Conservation (phyloP, 805 yeast species). For the Starmerella bombicola region DNA sequence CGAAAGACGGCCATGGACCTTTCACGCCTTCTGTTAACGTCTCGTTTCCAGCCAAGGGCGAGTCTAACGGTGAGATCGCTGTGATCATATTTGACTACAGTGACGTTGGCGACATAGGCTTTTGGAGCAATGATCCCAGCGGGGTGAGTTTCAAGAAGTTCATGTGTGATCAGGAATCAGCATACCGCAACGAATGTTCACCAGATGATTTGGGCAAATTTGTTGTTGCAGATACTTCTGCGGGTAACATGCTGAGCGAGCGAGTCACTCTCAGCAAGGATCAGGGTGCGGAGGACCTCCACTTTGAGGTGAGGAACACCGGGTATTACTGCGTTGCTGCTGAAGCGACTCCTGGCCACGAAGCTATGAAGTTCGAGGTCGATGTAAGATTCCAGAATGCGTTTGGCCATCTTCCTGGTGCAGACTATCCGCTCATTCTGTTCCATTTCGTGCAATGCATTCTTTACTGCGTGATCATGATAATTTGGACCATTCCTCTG, state of each 20-base stretch:
- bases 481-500: slow-evolving; percentile 75
- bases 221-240: slow-evolving; percentile 38
- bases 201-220: slow-evolving; percentile 47
- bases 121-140: slow-evolving; percentile 33
- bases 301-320: slow-evolving; percentile 56
- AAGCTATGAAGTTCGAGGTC: slow-evolving; percentile 41
- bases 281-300: slow-evolving; percentile 34
- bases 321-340: slow-evolving; percentile 91
- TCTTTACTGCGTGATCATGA: slow-evolving; percentile 66
- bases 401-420: slow-evolving; percentile 76
- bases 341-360: slow-evolving; percentile 34
- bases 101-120: slow-evolving; percentile 62
- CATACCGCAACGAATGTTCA: slow-evolving; percentile 45
- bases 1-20: slow-evolving; percentile 73
- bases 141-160: slow-evolving; percentile 34
- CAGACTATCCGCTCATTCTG: slow-evolving; percentile 83
- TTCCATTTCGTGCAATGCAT: slow-evolving; percentile 77
- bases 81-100: slow-evolving; percentile 73
- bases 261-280: slow-evolving; percentile 46
- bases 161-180: slow-evolving; percentile 62
- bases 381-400: slow-evolving; percentile 80
- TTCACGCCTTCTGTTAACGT: slow-evolving; percentile 15
- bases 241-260: slow-evolving; percentile 43
- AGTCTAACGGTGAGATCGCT: slow-evolving; percentile 33
- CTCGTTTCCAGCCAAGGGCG: slow-evolving; percentile 13